These are phyloP conservation scores for Melastoma candidum DNA, from an alignment of 441 rosid species.

Conservation along the genomic window DNA sequence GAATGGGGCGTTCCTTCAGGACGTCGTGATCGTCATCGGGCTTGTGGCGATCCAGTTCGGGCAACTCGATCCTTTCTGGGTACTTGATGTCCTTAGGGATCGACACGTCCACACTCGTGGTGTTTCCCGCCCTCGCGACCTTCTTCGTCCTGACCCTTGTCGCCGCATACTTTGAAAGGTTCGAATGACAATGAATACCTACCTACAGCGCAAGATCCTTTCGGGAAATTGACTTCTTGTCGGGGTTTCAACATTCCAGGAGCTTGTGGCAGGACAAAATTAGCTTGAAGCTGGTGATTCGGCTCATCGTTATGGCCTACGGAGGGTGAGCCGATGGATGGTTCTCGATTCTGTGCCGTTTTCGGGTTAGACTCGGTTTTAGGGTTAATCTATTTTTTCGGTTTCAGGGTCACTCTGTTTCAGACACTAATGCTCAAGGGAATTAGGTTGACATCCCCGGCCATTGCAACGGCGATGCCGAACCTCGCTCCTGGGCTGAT, in stretches of 20 bases:
- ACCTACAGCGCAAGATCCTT: too few species aligned
- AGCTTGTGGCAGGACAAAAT: constrained; percentile 16
- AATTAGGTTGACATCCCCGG: constrained; percentile 18
- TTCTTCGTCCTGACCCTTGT: constrained; percentile 12
- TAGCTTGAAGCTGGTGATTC: constrained; percentile 11
- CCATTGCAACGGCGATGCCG: constrained; percentile 21
- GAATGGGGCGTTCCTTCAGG: constrained; percentile 4
- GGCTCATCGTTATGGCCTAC: constrained; percentile 13
- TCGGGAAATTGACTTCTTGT: too few species aligned
- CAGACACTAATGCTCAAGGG: constrained; percentile 20
- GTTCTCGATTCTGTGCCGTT: too few species aligned
- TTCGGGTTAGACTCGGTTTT: not conserved
- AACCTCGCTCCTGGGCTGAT: constrained; percentile 21
- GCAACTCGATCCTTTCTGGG: constrained; percentile 12
- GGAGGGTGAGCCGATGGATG: constrained; percentile 7
- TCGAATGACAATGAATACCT: too few species aligned
- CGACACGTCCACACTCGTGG: constrained; percentile 10
- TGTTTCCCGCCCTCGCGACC: constrained; percentile 14
- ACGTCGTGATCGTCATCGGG: constrained; percentile 10
- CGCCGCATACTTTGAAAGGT: constrained; percentile 14
- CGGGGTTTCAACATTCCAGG: constrained; percentile 3
- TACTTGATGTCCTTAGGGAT: constrained; percentile 13
- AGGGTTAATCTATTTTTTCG: not conserved
- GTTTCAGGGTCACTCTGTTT: constrained; percentile 18
- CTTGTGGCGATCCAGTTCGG: constrained; percentile 10